A percentile compares a stretch with the other conserved stretches of the same genome.
phyloP scores from a whole-genome alignment of 148 eudicot genomes.

The Selenicereus undatus region DNA sequence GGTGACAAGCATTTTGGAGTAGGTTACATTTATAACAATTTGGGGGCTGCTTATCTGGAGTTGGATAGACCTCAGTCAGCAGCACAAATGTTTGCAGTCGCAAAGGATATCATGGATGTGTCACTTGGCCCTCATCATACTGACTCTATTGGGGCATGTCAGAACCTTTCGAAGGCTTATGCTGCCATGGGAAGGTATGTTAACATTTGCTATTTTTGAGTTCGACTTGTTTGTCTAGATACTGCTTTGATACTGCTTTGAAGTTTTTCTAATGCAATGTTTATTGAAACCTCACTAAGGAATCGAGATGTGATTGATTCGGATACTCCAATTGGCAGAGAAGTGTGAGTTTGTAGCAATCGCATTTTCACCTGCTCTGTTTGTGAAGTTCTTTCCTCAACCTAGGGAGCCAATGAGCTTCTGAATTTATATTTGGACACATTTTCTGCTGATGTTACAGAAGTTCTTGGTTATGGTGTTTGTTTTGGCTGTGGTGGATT shows the following conservation, averaged over 20 bases:
- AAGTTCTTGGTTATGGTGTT: not conserved
- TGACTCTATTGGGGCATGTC: conserved; percentile 80
- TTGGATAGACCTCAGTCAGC: conserved; percentile 91
- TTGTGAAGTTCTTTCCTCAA: no score
- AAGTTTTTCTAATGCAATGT: not conserved
- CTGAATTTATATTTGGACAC: no score
- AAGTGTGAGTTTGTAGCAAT: no score
- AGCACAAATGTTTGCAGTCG: conserved; percentile 85
- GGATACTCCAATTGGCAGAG: not conserved
- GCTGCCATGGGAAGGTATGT: conserved; percentile 83
- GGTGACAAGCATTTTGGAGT: conserved; percentile 80
- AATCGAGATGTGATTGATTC: not conserved
- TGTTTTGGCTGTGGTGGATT: not conserved
- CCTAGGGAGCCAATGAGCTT: no score
- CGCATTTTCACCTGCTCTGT: no score
- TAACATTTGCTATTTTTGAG: not conserved
- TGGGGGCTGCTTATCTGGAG: conserved; percentile 97
- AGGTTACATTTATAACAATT: conserved; percentile 82
- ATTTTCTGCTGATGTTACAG: not conserved
- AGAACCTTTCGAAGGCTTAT: conserved; percentile 92
- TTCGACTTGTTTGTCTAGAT: not conserved
- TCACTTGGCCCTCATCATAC: conserved; percentile 82
- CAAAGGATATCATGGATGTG: conserved; percentile 94
- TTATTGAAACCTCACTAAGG: not conserved
- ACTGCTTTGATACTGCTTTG: no score